Evolutionary conservation across 2,329 filamentous ascomycete species (phyloP), one percentile per base, ranked within the genome.

Genomic region (Leptographium flavum): DNA sequence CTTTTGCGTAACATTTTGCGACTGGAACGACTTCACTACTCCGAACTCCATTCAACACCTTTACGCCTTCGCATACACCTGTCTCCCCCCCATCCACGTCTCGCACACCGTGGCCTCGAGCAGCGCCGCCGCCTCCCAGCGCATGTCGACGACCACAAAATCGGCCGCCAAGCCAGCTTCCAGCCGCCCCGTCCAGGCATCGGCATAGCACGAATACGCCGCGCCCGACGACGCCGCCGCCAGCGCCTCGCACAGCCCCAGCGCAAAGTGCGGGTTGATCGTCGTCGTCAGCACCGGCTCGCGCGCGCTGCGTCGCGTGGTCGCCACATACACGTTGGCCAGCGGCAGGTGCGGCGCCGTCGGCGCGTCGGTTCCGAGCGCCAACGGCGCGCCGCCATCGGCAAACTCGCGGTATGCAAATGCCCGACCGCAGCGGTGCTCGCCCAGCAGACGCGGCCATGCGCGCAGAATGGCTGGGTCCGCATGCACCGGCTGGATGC

Each of bases 331-430:
- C 6, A 78, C 50, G 47, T 80, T 80, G 3, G 63, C 64, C 37
- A 78, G 59, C 8, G 74, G 67, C 1, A 63, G 55, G 51, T 74
- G 68, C 2, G 73, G 72, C 2, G 76, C 75, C 0, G 76, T 79
- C 0, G 76, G 76, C 0, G 73, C 66, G 50, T 81, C 76, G 3
- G 68, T 72, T 0, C 76, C 76, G 11, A 81, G 64, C 0, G 76
- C 74, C 0, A 81, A 56, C 2, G 62, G 55, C 0, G 75, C 73
- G 1, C 74, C 74, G 1, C 63, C 62, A 37, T 73, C 69, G 2
- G 66, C 64, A 50, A 81, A 78, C 39, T 81, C 76, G 36, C 68
- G 66, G 57, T 82, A 81, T 0, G 78, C 73, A 53, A 81, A 82
- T 0, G 75, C 76, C 14, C 76, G 65, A 42, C 63, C 64, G 59